These are phyloP conservation scores for Eucalyptus guilfoylei DNA, from an alignment of 345 rosid species.

Conservation along the genomic window DNA sequence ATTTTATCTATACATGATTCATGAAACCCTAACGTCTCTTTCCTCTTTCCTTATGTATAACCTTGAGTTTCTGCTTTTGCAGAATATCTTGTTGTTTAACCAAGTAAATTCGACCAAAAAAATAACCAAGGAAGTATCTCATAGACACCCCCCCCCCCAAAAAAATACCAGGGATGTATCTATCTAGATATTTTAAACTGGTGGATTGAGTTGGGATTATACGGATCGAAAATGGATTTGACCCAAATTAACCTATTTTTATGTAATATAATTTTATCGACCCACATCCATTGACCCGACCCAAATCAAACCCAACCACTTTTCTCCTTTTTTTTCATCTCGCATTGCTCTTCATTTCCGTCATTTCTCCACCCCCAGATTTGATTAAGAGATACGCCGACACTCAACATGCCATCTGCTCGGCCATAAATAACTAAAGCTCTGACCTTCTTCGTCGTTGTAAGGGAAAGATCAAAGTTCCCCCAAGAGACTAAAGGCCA, in stretches of 20 bases:
- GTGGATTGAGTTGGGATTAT: neutral
- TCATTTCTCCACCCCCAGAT: neutral
- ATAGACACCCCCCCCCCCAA: no score
- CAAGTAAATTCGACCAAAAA: no score
- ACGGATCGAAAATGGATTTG: neutral
- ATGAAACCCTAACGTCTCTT: no score
- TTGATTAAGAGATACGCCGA: neutral
- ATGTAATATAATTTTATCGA: neutral
- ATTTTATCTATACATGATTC: no score
- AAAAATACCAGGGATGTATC: neutral
- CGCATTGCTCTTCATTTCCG: neutral
- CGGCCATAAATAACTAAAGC: neutral
- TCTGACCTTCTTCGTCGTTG: neutral
- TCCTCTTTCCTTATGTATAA: neutral
- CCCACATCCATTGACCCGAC: neutral
- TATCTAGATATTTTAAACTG: neutral
- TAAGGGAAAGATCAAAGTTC: neutral
- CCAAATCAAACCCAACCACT: neutral
- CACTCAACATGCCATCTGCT: neutral
- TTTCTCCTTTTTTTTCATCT: neutral
- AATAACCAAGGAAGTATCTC: no score
- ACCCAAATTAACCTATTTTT: no score
- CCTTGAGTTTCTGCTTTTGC: neutral
- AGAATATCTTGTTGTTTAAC: neutral
- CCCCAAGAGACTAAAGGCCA: neutral